Percentiles rank a stretch among this genome's conserved stretches.
phyloP scores from a whole-genome alignment of 495 filamentous ascomycete genomes.

The Clavariopsis aquatica region DNA sequence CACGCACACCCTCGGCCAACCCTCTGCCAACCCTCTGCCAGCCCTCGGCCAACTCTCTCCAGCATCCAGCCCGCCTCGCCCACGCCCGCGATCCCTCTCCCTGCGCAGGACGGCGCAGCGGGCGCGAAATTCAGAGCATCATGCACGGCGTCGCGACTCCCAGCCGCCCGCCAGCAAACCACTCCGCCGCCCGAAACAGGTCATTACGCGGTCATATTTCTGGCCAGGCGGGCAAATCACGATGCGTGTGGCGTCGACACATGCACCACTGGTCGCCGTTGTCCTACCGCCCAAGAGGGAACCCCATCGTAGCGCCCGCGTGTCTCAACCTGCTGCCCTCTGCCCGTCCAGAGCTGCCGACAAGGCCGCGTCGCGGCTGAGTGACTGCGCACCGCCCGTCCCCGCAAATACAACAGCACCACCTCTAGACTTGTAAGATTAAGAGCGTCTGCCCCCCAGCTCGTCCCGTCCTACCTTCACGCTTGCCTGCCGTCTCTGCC shows the following conservation, averaged over 20 bases:
- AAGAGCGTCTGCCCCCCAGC: neutral
- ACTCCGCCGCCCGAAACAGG: neutral
- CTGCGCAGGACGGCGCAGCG: neutral
- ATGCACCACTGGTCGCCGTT: neutral
- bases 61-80: neutral
- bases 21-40: too few species aligned
- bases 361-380: neutral
- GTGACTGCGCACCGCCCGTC: neutral
- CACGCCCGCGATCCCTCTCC: neutral
- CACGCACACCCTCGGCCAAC: neutral
- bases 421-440: neutral
- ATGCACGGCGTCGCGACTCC: neutral
- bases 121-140: neutral
- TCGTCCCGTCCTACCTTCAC: neutral
- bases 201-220: neutral
- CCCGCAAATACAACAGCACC: neutral
- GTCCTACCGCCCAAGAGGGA: neutral
- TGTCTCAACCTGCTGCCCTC: neutral
- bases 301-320: neutral
- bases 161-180: constrained; percentile 4
- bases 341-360: neutral
- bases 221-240: neutral
- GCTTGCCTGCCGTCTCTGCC: constrained; percentile 13
- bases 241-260: neutral
- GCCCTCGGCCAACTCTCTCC: neutral